Evolutionary conservation across 352 stramenopile species (phyloP), one percentile per base, ranked within the genome.

Genomic region (Thalassiosira delicatula): DNA sequence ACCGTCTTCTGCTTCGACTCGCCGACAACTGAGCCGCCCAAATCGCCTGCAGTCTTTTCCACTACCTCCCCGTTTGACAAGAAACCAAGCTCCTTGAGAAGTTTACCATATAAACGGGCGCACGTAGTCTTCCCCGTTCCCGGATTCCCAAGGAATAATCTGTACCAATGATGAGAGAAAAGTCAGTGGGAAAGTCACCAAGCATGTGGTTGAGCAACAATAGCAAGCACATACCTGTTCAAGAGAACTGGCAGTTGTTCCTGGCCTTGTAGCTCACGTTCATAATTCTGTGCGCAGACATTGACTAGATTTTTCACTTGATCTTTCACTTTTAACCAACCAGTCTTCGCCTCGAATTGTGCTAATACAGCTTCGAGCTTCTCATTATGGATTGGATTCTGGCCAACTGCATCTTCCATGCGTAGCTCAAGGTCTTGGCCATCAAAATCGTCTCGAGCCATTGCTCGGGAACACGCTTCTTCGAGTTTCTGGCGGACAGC

Each of bases 101-200:
- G 71, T 5, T 88, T 90, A 0, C 94, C 96, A 63, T 97, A 98
- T 30, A 97, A 83, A 29, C 79, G 81, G 2, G 95, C 96, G 54
- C 93, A 96, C 3, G 96, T 98, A 3, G 96, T 98, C 82, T 98
- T 98, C 11, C 95, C 95, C 37, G 90, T 95, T 0, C 88, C 94
- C 19, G 94, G 94, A 54, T 96, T 96, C 1, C 94, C 94, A 12
- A 97, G 83, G 69, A 97, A 96, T 8, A 96, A 35, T n/a, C n/a
- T n/a, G n/a, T n/a, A n/a, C n/a, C n/a, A n/a, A n/a, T n/a, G n/a
- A n/a, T n/a, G n/a, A n/a, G n/a, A n/a, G n/a, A n/a, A n/a, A n/a
- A n/a, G n/a, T n/a, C n/a, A n/a, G n/a, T n/a, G n/a, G n/a, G n/a
- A n/a, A n/a, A n/a, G n/a, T n/a, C n/a, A n/a, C n/a, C n/a, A n/a